phyloP scores from a whole-genome alignment of 176 grass and related monocot genomes.

The Alloteropsis semialata region DNA sequence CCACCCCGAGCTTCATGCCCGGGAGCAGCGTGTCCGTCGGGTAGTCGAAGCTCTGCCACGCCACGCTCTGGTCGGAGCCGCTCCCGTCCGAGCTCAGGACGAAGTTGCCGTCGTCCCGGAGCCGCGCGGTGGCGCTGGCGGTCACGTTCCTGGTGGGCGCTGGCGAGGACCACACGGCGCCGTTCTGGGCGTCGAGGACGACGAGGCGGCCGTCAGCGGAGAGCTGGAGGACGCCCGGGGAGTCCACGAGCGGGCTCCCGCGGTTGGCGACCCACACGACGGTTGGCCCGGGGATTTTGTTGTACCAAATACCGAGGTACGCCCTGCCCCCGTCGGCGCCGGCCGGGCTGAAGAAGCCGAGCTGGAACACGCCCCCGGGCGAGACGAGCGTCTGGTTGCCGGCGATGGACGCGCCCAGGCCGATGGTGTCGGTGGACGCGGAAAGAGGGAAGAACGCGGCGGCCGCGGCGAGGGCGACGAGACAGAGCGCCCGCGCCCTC shows the following conservation, averaged over 20 bases:
- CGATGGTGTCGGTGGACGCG: constrained; percentile 14
- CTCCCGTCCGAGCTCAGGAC: constrained; percentile 33
- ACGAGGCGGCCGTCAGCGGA: constrained; percentile 25
- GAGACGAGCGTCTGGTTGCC: constrained; percentile 59
- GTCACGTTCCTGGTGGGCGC: not conserved
- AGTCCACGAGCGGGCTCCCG: not conserved
- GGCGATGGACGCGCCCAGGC: constrained; percentile 2
- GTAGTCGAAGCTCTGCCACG: constrained; percentile 71
- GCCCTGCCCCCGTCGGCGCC: not conserved
- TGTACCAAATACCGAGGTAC: constrained; percentile 50
- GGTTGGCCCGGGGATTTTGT: constrained; percentile 4
- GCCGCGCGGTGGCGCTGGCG: not conserved
- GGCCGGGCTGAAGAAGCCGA: constrained; percentile 62
- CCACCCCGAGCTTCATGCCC: constrained; percentile 54
- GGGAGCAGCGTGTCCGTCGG: constrained; percentile 55
- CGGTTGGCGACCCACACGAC: constrained; percentile 61
- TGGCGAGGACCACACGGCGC: constrained; percentile 29
- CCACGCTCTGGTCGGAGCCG: not conserved
- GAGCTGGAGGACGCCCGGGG: constrained; percentile 11
- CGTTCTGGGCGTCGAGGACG: constrained; percentile 33
- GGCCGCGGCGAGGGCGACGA: not conserved
- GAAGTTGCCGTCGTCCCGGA: constrained; percentile 45
- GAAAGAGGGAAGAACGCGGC: not conserved
- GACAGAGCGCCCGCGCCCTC: not conserved
- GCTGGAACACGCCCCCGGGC: constrained; percentile 32